Conservation (phyloP, 1,284 basidiomycete species). For the Marasmius tenuissimus region DNA sequence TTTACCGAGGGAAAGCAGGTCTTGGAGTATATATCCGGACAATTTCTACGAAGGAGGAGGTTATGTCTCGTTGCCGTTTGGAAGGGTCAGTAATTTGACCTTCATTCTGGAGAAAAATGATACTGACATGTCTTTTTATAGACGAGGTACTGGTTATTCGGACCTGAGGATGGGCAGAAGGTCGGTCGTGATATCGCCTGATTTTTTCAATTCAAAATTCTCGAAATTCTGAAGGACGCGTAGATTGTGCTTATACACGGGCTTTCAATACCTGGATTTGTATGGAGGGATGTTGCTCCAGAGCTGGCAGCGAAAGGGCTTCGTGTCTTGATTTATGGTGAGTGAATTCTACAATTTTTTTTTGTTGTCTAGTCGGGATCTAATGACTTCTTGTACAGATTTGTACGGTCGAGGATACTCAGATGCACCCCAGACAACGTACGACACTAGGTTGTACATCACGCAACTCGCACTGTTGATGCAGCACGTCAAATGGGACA, state of each 20-base stretch:
- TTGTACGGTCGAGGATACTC: conserved; percentile 80
- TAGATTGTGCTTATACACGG: conserved; percentile 78
- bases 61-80: conserved; percentile 64
- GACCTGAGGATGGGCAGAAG: conserved; percentile 67
- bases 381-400: conserved; percentile 41
- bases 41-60: conserved; percentile 63
- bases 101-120: neutral
- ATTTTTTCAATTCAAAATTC: too few relatives aligned
- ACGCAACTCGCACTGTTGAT: conserved; percentile 79
- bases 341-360: conserved; percentile 13
- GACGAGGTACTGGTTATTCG: conserved; percentile 74
- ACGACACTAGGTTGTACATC: conserved; percentile 63
- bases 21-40: conserved; percentile 72
- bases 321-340: conserved; percentile 74
- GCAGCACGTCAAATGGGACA: conserved; percentile 72
- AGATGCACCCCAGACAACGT: conserved; percentile 67
- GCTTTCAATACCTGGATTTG: conserved; percentile 71
- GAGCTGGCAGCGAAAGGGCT: conserved; percentile 61
- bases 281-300: conserved; percentile 74
- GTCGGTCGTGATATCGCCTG: conserved; percentile 35
- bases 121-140: conserved; percentile 23
- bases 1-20: conserved; percentile 49
- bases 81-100: conserved; percentile 41
- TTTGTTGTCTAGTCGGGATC: neutral
- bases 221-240: neutral